Base-by-base conservation (phyloP, 2,329 filamentous ascomycete species). In the Beauveria varroae region DNA sequence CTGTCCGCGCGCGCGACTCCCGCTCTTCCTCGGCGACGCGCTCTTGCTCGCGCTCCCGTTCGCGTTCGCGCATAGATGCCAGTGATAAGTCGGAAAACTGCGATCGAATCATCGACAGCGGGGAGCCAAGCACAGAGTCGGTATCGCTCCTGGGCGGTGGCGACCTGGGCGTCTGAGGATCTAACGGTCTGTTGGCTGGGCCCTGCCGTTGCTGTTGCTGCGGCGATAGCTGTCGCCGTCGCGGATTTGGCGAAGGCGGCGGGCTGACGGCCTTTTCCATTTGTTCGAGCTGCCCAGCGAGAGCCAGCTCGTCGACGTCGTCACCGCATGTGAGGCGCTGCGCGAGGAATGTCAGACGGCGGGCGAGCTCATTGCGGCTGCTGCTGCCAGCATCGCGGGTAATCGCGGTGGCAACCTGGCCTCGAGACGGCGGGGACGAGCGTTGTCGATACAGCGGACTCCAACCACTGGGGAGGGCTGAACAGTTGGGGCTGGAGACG, bases 281-380 rank as follows among this genome's bases (percentile, higher is more conserved):
- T 60, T 75, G 72, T 47, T 75, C 72, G 41, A 76, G 71, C 62
- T 76, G 73, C 24, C 66, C 65, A n/a, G 69, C 70, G 54, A 78
- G 66, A 40, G 69, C 69, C 28, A 68, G 65, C 59, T 76, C 74
- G 52, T 76, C 73, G 20, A 74, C 68, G 22, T 67, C 64, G 57
- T 72, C 71, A 62, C 69, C 67, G 56, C 69, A 68, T 22, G 73
- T 70, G 53, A 77, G 72, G 57, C 73, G 73, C 64, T 74, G 72
- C 5, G 74, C 74, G 30, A 77, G 72, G 50, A 74, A 70, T 58
- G 70, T 74, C 40, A 77, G 66, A 20, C 75, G 72, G 61, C 71
- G 67, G 12, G 81, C 75, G 58, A 84, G 75, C 26, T 78, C 75
- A 63, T 81, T 75, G 61, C 74, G 75, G 68, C 47, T 22, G 26